Percentiles rank a stretch among this genome's conserved stretches.
phyloP scores from a whole-genome alignment of 164 flowering plant species.

The Litsea cubeba region DNA sequence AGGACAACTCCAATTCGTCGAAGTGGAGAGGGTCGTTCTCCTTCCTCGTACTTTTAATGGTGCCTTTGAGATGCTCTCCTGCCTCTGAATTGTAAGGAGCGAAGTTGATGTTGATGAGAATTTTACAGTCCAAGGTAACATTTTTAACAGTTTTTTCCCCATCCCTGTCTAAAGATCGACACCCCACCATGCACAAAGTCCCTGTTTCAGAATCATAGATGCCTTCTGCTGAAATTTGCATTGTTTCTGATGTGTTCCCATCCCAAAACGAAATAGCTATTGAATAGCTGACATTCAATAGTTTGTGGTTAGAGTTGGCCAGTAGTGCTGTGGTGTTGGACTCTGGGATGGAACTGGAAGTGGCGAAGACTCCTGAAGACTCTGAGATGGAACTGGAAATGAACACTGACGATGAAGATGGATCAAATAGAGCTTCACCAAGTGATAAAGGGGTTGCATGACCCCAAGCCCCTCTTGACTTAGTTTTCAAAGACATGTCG shows the following conservation, averaged over 20 bases:
- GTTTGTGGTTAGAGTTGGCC: slow-evolving; percentile 2
- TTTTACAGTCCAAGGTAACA: slow-evolving; percentile 48
- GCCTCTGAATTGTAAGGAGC: slow-evolving; percentile 31
- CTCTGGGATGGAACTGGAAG: too few relatives aligned
- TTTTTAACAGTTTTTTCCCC: neutral
- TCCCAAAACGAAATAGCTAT: slow-evolving; percentile 17
- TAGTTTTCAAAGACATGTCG: slow-evolving; percentile 23
- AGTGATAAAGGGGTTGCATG: slow-evolving; percentile 29
- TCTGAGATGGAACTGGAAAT: too few relatives aligned
- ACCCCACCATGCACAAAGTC: slow-evolving; percentile 68
- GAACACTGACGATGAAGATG: neutral
- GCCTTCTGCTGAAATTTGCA: slow-evolving; percentile 52
- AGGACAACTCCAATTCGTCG: slow-evolving; percentile 27
- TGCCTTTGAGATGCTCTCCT: slow-evolving; percentile 36
- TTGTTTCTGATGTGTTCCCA: neutral
- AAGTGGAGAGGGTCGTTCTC: slow-evolving; percentile 48
- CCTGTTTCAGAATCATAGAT: slow-evolving; percentile 53
- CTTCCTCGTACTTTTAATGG: slow-evolving; percentile 42
- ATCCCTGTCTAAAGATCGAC: slow-evolving; percentile 25
- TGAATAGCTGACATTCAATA: slow-evolving; percentile 47
- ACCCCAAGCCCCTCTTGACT: slow-evolving; percentile 27
- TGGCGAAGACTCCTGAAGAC: neutral
- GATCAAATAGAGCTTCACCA: slow-evolving; percentile 26
- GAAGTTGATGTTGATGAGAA: slow-evolving; percentile 43
- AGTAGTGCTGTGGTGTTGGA: neutral